phyloP scores from a whole-genome alignment of 345 rosid species.

The Murraya paniculata region DNA sequence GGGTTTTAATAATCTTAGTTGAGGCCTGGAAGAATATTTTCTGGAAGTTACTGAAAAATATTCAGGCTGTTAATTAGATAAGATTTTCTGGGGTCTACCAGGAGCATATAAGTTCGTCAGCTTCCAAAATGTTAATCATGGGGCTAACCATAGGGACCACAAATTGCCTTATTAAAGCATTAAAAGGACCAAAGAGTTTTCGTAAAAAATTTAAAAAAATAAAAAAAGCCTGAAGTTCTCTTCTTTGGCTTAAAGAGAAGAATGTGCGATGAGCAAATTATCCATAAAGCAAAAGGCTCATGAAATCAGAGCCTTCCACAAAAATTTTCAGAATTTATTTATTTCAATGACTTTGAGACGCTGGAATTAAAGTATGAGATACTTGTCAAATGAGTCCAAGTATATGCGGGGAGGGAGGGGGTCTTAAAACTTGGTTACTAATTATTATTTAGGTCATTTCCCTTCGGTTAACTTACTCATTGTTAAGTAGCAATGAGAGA shows the following conservation, averaged over 20 bases:
- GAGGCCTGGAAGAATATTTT: neutral
- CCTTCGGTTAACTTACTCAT: no score
- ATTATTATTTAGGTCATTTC: no score
- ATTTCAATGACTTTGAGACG: neutral
- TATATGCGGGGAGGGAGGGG: no score
- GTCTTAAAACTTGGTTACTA: no score
- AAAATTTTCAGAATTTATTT: neutral
- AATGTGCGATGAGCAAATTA: neutral
- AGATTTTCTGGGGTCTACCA: neutral
- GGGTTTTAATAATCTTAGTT: neutral
- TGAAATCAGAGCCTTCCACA: neutral
- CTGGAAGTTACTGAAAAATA: neutral
- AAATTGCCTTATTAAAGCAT: neutral
- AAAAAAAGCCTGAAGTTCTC: constrained; percentile 2
- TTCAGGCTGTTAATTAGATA: neutral
- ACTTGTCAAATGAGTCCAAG: neutral
- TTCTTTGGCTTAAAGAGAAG: constrained; percentile 9
- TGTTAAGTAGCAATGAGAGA: no score
- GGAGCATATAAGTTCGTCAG: neutral
- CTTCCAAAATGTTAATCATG: neutral
- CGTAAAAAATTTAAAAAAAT: no score
- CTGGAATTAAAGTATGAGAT: neutral
- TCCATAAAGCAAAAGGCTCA: neutral
- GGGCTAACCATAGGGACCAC: neutral
- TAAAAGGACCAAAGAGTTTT: neutral